Evolutionary conservation across 805 yeast genomes (phyloP), one percentile per base, ranked within the genome.

Genomic region (Millerozyma miso): DNA sequence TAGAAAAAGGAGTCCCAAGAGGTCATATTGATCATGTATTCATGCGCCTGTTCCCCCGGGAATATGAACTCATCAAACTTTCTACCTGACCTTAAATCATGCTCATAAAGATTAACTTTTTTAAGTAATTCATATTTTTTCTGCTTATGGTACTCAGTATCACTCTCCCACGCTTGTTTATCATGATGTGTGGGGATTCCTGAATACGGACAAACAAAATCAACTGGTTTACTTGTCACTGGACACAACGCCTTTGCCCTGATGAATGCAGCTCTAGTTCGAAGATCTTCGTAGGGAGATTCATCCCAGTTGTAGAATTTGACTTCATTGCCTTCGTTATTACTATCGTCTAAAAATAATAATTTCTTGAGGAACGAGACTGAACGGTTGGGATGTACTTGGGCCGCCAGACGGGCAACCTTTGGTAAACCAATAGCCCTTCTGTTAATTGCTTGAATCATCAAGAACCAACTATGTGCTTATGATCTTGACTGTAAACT

Each of bases 161-260:
- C 98, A 42, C 69, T 65, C 55, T 82, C 83, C 96, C 97, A 93
- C 1, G 96, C 97, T 50, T 85, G 88, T 58, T 76, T 74, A 16
- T 88, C 81, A 59, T 88, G 95, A 62, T 93, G 99, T 3, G 99
- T 93, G 18, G 99, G 99, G 39, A 93, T 89, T 2, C 99, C 99
- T 3, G 96, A 86, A 43, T 77, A 69, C 1, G 99, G 99, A 67
- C 98, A 93, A 1, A 90, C 87, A 62, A 74, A 93, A 51, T 83
- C 75, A 45, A 93, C 87, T 37, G 85, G 83, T 49, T 81, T 77
- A 15, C 80, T 74, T 0, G 97, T 90, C 10, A 90, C 93, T 0
- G 97, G 98, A 62, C 98, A 91, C 56, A 79, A 77, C 8, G 96
- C 97, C 47, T 82, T 74, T 3, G 95, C 84, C 59, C 90, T 78